A percentile compares a stretch with the other conserved stretches of the same genome.
Conservation (phyloP, 768 basidiomycete genomes). For the Butyriboletus loyo region DNA sequence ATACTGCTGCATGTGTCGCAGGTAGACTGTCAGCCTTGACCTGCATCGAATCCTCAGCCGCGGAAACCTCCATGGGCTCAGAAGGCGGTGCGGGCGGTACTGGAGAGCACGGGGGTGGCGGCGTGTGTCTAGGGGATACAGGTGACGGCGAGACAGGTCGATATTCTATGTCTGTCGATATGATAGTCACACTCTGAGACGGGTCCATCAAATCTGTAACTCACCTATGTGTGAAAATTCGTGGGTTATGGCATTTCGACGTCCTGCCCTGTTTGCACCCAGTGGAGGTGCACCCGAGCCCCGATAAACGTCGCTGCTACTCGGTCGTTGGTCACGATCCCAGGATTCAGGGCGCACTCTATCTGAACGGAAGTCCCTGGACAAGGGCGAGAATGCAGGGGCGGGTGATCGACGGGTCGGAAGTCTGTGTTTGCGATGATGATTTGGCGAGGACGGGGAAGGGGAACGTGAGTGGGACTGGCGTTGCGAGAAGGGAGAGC, state of each 20-base stretch:
- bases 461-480: conserved; percentile 39
- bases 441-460: conserved; percentile 34
- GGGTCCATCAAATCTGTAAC: not conserved
- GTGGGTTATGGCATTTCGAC: conserved; percentile 2
- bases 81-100: conserved; percentile 31
- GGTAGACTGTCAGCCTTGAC: conserved; percentile 35
- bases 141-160: conserved; percentile 23
- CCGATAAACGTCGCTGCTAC: conserved; percentile 26
- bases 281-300: conserved; percentile 8
- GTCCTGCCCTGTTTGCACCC: conserved; percentile 3
- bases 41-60: conserved; percentile 1
- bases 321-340: conserved; percentile 36
- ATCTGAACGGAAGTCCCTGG: conserved; percentile 34
- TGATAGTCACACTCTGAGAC: not conserved
- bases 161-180: conserved; percentile 15
- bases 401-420: conserved; percentile 39
- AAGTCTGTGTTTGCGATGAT: conserved; percentile 31
- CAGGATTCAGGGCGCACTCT: conserved; percentile 33
- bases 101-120: conserved; percentile 24
- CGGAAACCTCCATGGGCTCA: conserved; percentile 35
- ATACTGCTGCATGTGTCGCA: conserved; percentile 36
- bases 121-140: conserved; percentile 21
- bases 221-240: conserved; percentile 11
- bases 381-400: conserved; percentile 38
- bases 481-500: conserved; percentile 21